A percentile compares a stretch with the other conserved stretches of the same genome.
Evolutionary conservation across 495 filamentous ascomycete species (phyloP).

Genomic region (Penicillium bovifimosum): DNA sequence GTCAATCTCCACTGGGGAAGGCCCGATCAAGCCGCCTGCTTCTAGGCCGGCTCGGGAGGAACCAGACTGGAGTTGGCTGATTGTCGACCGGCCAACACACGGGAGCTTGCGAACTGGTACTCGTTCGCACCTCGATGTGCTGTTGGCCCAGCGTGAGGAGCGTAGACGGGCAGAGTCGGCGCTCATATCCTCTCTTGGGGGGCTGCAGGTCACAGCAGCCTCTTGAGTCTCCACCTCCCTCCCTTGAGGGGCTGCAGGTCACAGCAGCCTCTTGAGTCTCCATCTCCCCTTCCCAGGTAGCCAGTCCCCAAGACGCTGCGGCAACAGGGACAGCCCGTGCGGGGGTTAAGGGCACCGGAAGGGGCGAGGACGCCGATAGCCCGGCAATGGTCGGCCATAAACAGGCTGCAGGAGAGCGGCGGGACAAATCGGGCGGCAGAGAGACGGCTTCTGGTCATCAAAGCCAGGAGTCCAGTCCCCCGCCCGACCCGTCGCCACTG

Average conservation of each 20-base stretch:
- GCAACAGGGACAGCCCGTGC: constrained; percentile 1
- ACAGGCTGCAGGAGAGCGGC: not conserved
- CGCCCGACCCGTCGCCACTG: not conserved
- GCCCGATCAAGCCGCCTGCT: not conserved
- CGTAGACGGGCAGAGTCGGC: not conserved
- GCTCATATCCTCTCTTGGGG: not conserved
- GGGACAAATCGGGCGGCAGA: not conserved
- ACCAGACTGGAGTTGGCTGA: not conserved
- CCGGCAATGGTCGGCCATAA: not conserved
- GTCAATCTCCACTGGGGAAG: not conserved
- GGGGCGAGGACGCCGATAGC: not conserved
- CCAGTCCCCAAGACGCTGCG: not conserved
- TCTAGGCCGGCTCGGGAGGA: not conserved
- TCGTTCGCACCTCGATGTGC: not conserved
- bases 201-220: not conserved
- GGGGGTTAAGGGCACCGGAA: not conserved
- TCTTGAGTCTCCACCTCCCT: not conserved
- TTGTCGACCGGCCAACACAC: not conserved
- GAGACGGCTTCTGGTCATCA: not conserved
- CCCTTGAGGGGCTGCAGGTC: not conserved
- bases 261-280: not conserved
- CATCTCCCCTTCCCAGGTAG: not conserved
- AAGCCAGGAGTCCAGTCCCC: not conserved
- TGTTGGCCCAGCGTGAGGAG: not conserved
- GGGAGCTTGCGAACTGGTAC: not conserved